Conservation (phyloP, 139 green algal genomes). For the Chlamydomonas eustigma region DNA sequence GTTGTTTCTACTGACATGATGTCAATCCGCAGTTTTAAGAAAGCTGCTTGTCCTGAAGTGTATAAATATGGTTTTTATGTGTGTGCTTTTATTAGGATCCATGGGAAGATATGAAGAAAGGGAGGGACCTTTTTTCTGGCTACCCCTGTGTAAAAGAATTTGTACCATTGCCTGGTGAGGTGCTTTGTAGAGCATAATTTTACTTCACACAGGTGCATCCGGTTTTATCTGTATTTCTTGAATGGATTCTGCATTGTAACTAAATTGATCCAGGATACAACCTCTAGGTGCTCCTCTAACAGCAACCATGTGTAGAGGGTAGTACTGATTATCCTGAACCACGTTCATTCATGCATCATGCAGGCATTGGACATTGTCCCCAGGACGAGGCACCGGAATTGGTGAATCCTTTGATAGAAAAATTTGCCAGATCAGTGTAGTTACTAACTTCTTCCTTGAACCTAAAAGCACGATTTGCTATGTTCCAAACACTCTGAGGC, state of each 20-base stretch:
- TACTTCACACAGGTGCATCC: not conserved
- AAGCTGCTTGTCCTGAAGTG: not conserved
- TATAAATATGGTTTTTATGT: not conserved
- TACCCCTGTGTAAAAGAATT: constrained; percentile 73
- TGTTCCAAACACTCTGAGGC: no score
- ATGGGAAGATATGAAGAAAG: constrained; percentile 70
- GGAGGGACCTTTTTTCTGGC: constrained; percentile 50
- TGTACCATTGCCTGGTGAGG: constrained; percentile 66
- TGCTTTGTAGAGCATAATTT: not conserved
- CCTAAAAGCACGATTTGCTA: no score
- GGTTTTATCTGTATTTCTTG: not conserved
- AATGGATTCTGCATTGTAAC: constrained; percentile 1
- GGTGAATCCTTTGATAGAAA: constrained; percentile 86
- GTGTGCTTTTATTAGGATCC: not conserved
- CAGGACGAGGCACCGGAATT: constrained; percentile 73
- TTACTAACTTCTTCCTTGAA: no score
- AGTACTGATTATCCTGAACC: not conserved
- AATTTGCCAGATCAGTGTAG: no score
- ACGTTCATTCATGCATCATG: no score
- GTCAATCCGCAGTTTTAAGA: not conserved
- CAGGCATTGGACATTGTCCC: constrained; percentile 84
- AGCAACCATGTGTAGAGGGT: constrained; percentile 1
- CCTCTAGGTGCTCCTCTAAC: no score
- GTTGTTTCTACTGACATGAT: not conserved
- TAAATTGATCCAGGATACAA: no score